Percentiles rank a stretch among this genome's conserved stretches.
Conservation (phyloP, 2,329 filamentous ascomycete genomes). For the Fusarium sp. region DNA sequence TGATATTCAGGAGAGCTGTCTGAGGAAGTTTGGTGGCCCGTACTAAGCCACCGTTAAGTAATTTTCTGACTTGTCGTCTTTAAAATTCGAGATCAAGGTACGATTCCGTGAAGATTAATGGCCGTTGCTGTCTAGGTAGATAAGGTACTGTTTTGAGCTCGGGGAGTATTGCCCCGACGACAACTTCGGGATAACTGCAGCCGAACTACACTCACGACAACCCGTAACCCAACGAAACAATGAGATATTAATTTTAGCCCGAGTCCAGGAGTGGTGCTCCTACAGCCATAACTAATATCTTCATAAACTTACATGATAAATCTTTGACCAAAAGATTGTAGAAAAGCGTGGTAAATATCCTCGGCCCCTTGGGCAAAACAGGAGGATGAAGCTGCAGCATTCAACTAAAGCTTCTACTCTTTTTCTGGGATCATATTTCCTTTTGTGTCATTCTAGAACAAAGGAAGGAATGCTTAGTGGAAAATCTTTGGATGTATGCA, state of each 20-base stretch:
- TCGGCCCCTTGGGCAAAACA: background rate
- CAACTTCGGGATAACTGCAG: background rate
- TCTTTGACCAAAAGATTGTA: too few relatives aligned
- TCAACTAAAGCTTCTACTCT: too few relatives aligned
- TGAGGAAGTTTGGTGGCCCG: background rate
- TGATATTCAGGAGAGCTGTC: background rate
- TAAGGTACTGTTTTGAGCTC: too few relatives aligned
- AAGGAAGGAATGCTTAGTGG: background rate
- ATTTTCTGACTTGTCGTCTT: background rate
- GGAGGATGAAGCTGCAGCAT: background rate
- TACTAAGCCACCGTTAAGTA: background rate
- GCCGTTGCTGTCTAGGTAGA: background rate
- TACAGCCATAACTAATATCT: background rate
- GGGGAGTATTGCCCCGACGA: background rate
- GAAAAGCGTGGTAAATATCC: background rate
- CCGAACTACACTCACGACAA: background rate
- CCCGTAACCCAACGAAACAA: background rate
- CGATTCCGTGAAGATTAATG: background rate
- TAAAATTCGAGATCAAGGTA: background rate
- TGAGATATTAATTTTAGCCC: background rate
- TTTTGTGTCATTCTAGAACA: background rate
- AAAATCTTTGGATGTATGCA: too few relatives aligned
- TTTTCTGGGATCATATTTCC: background rate
- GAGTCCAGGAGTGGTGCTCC: background rate
- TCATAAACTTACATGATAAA: background rate